Percentiles rank a stretch among this genome's conserved stretches.
Evolutionary conservation across 768 basidiomycete genomes (phyloP).

Genomic region (Mycena alexandri): DNA sequence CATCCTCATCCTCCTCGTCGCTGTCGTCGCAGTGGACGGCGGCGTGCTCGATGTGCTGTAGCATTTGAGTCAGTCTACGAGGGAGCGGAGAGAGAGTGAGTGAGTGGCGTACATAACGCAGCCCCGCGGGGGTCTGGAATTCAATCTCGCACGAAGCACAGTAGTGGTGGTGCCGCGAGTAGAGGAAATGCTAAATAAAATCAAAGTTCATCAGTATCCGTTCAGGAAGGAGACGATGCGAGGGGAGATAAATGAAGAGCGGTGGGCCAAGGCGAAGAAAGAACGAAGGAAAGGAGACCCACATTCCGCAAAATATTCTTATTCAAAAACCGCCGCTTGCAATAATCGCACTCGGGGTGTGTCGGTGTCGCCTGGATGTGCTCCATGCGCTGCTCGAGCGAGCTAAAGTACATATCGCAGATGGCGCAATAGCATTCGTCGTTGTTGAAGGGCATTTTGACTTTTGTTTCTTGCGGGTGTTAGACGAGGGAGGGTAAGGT

Average conservation of each 20-base stretch:
- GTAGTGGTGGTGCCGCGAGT: constrained; percentile 42
- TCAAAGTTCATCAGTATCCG: neutral
- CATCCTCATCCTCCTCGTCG: constrained; percentile 35
- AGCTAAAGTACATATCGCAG: constrained; percentile 41
- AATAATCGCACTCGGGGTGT: constrained; percentile 41
- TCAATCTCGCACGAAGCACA: constrained; percentile 39
- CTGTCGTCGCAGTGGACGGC: constrained; percentile 40
- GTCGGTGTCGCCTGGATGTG: constrained; percentile 34
- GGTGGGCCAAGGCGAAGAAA: neutral
- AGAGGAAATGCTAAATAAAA: constrained; percentile 35
- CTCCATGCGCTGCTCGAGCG: constrained; percentile 31
- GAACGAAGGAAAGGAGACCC: neutral
- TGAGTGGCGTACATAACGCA: constrained; percentile 36
- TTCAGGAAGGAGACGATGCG: neutral
- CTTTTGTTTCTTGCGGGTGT: no score
- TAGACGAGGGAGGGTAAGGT: no score
- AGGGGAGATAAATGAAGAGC: neutral
- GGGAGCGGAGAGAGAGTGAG: neutral
- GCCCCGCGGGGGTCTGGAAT: constrained; percentile 35
- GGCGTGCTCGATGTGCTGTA: constrained; percentile 39
- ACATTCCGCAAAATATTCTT: constrained; percentile 39
- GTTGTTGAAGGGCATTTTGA: constrained; percentile 22
- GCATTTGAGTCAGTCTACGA: neutral
- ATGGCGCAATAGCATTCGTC: constrained; percentile 38
- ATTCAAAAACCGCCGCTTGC: constrained; percentile 39